phyloP scores from a whole-genome alignment of 176 grass and related monocot genomes.

The Oropetium thomaeum region DNA sequence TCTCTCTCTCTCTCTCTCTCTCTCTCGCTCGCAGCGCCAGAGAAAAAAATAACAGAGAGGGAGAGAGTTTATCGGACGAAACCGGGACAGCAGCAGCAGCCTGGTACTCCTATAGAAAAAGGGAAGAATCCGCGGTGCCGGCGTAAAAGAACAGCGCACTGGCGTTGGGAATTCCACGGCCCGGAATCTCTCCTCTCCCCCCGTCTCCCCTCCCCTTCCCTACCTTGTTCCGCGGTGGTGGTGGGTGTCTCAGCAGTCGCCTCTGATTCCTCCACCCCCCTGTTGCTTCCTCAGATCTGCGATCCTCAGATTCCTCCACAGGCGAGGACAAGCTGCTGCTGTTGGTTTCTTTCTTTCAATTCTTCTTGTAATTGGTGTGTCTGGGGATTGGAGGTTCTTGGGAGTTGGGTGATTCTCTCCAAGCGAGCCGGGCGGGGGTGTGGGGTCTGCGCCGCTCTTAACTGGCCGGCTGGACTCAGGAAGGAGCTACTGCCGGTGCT shows the following conservation, averaged over 20 bases:
- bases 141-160: slow-evolving; percentile 25
- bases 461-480: neutral
- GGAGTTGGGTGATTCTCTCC: slow-evolving; percentile 8
- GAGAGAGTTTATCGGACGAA: too few relatives aligned
- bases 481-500: neutral
- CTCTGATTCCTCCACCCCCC: slow-evolving; percentile 25
- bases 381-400: neutral
- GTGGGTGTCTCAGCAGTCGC: neutral
- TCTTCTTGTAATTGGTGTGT: neutral
- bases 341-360: neutral
- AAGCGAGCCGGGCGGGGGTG: neutral
- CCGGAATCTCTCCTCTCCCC: slow-evolving; percentile 16
- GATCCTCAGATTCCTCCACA: slow-evolving; percentile 19
- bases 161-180: slow-evolving; percentile 34
- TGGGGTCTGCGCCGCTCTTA: neutral
- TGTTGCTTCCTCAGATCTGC: slow-evolving; percentile 44
- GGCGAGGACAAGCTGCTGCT: neutral
- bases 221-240: neutral
- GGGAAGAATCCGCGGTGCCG: slow-evolving; percentile 20
- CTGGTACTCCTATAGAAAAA: neutral
- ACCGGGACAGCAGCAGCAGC: too few relatives aligned
- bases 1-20: too few relatives aligned
- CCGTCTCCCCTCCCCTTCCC: neutral
- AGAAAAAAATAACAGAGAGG: too few relatives aligned
- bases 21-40: too few relatives aligned